Base-by-base conservation (phyloP, 2,329 filamentous ascomycete genomes). In the Alternaria sp. region DNA sequence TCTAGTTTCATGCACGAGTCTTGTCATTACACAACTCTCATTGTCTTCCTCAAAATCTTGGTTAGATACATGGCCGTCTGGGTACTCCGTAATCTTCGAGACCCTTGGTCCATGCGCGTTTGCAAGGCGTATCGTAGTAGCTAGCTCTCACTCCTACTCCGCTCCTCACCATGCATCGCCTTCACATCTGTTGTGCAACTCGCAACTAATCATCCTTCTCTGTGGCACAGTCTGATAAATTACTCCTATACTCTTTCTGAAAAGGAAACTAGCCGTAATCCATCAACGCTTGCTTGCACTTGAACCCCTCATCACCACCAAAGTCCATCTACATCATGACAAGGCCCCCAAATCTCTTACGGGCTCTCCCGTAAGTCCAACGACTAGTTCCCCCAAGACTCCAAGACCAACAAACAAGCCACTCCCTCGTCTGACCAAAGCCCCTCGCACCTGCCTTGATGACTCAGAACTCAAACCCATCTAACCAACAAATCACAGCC, bases 311-410 rank as follows among this genome's bases (percentile, higher is more conserved):
- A 43, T 30, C 53, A 52, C 17, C n/a, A 32, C 53, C 32, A 32
- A 30, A 32, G 2, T 23, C 21, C 32, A 43, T 30, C n/a, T 57
- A 57, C 43, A 57, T 53, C 25, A 68, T 66, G 57, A 55, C 57
- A 65, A 52, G 26, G 45, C 55, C 57, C 53, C 65, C 50, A 52
- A 66, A 59, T 62, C 65, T 67, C 17, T 15, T 47, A 32, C 69
- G 65, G 61, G 68, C 65, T 63, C 65, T 71, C 56, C 67, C 65
- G 75, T 77, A 71, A 68, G 74, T 72, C 56, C 62, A 51, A n/a
- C 57, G 26, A 56, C 59, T 40, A 40, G 13, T 52, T 5, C 2
- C 15, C 32, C 32, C 32, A 36, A 36, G 32, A 36, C 23, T 13
- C 19, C 13, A 63, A 56, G 21, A 58, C 66, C 57, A 60, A 67